phyloP scores from a whole-genome alignment of 208 protist species.

The Histomonas meleagridis region DNA sequence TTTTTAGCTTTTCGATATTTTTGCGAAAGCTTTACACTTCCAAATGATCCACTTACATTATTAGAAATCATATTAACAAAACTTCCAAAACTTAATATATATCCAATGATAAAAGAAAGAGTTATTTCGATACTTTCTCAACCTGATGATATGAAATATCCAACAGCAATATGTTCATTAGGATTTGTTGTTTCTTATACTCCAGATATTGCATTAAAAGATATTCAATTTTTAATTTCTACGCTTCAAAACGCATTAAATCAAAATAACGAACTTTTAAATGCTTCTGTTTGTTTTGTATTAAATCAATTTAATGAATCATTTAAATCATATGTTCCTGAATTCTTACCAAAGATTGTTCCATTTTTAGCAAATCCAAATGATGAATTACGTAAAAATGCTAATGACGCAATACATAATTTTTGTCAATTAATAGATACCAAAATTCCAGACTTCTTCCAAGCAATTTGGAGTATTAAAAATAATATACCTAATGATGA shows the following conservation, averaged over 20 bases:
- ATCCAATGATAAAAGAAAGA: neutral
- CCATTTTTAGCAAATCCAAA: neutral
- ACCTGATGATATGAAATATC: neutral
- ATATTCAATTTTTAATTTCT: neutral
- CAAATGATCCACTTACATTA: too few relatives aligned
- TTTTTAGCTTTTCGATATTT: too few relatives aligned
- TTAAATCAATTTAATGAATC: neutral
- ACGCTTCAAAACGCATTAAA: neutral
- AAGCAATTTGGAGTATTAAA: neutral
- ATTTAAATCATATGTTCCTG: neutral
- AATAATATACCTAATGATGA: neutral
- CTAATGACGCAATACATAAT: neutral
- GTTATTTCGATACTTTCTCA: neutral
- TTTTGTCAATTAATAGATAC: neutral
- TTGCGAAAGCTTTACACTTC: too few relatives aligned
- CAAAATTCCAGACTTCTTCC: neutral
- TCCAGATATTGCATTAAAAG: neutral
- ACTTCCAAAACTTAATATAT: neutral
- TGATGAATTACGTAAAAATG: neutral
- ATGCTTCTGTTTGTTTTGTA: neutral
- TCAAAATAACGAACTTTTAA: neutral
- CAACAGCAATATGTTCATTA: neutral
- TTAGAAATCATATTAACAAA: too few relatives aligned
- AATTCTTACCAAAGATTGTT: neutral
- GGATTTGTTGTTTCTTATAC: neutral